phyloP scores from a whole-genome alignment of 257 asterid genomes.

The Echium plantagineum region DNA sequence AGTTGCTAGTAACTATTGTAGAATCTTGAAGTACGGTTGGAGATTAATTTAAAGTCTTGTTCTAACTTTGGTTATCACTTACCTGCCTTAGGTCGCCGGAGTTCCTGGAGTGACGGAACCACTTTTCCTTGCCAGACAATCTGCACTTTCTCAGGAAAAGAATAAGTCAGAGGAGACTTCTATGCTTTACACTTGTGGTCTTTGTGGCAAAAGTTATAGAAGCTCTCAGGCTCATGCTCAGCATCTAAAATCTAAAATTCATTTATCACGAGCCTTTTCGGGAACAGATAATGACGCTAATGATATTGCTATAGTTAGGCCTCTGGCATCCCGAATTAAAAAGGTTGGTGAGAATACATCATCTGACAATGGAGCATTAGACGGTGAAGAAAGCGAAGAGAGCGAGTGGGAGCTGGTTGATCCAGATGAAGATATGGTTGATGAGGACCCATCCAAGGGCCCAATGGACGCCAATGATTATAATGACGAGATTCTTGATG shows the following conservation, averaged over 20 bases:
- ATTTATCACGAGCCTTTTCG: constrained; percentile 49
- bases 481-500: constrained; percentile 23
- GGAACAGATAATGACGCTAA: constrained; percentile 24
- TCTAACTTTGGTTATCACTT: not conserved
- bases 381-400: constrained; percentile 64
- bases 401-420: constrained; percentile 87
- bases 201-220: constrained; percentile 78
- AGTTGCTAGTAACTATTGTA: too few species aligned
- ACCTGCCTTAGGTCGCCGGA: constrained; percentile 65
- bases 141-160: constrained; percentile 68
- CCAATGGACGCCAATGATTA: constrained; percentile 48
- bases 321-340: constrained; percentile 35
- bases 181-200: constrained; percentile 68
- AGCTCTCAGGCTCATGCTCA: constrained; percentile 83
- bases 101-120: constrained; percentile 93
- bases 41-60: not conserved
- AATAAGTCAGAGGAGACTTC: constrained; percentile 50
- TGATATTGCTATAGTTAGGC: constrained; percentile 50
- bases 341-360: constrained; percentile 33
- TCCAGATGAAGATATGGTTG: constrained; percentile 45
- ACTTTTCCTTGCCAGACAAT: constrained; percentile 65
- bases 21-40: too few species aligned
- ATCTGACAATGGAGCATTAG: constrained; percentile 20
- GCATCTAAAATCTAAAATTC: constrained; percentile 73
- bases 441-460: constrained; percentile 30